phyloP scores from a whole-genome alignment of 345 rosid species.

The Salix koriyanagi region DNA sequence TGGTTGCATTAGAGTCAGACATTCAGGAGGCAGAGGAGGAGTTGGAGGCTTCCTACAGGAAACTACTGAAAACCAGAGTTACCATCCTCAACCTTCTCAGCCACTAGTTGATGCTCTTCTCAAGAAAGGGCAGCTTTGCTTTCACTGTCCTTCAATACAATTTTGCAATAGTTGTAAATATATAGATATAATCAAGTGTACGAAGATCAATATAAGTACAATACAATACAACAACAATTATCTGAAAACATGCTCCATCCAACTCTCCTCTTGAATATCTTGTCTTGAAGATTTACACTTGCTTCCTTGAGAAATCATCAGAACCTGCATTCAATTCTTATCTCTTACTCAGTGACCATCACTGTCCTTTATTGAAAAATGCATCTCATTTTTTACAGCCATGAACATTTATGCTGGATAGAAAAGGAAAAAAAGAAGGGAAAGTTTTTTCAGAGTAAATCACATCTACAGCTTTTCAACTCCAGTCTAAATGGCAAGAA shows the following conservation, averaged over 20 bases:
- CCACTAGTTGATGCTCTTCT: not conserved
- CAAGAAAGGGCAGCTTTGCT: not conserved
- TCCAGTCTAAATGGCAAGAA: too few relatives aligned
- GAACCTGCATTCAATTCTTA: too few relatives aligned
- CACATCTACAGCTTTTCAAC: too few relatives aligned
- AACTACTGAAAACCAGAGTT: not conserved
- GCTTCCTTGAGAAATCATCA: too few relatives aligned
- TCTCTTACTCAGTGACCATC: too few relatives aligned
- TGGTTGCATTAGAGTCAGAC: not conserved
- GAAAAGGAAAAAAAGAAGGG: too few relatives aligned
- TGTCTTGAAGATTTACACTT: too few relatives aligned
- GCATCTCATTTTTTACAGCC: too few relatives aligned
- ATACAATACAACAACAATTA: too few relatives aligned
- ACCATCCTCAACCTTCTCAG: not conserved
- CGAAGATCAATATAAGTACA: not conserved
- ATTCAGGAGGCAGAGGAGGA: not conserved
- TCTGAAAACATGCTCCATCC: not conserved
- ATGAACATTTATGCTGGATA: too few relatives aligned
- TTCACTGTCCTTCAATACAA: not conserved
- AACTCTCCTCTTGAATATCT: not conserved
- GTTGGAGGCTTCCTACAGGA: not conserved
- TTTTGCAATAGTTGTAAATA: not conserved
- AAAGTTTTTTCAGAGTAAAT: too few relatives aligned
- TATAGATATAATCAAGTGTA: not conserved
- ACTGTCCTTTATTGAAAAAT: too few relatives aligned